Evolutionary conservation across 441 rosid genomes (phyloP), one percentile per base, ranked within the genome.

Genomic region (Theobroma grandiflorum): DNA sequence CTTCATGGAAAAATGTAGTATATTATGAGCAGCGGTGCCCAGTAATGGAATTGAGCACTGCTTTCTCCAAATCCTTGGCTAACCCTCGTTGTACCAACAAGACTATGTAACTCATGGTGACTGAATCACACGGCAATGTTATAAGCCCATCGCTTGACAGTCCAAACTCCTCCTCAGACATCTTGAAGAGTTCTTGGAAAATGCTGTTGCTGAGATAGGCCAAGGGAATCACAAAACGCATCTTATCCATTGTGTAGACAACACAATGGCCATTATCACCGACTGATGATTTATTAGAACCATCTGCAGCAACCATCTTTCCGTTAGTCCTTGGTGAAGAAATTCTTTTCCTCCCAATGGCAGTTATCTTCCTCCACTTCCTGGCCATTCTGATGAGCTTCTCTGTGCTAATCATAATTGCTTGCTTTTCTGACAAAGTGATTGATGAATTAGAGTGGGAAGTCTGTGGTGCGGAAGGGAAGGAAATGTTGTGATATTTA

Each of bases 111-210:
- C 84, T 80, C 84, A 87, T 72, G 50, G 83, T 35, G 35, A 42
- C 65, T 10, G 89, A 78, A 78, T 86, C 89, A 43, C 87, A 86
- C 9, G 88, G 86, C 38, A 89, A 53, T 1, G 61, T 80, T 47
- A 87, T 77, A 57, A 85, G 88, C 11, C 80, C 83, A 43, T 77
- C 53, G 0, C 79, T 64, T 0, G 88, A 38, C 31, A 87, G 61
- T 2, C 92, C 87, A 20, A 82, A 85, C 81, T 83, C 88, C 12
- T 89, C 89, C 72, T 86, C 88, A 2, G 93, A 77, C 55, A 86
- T 35, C 38, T 70, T 84, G 37, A 91, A 82, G 10, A 91, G 84
- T 74, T 84, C 82, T 52, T 59, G 61, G 50, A 88, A 61, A 55
- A 88, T 75, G 15, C n/a, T 31, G 4, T 66, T 77, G 69, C 35